Percentiles rank a stretch among this genome's conserved stretches.
Conservation (phyloP, 306 rosid genomes). For the Canavalia ensiformis region DNA sequence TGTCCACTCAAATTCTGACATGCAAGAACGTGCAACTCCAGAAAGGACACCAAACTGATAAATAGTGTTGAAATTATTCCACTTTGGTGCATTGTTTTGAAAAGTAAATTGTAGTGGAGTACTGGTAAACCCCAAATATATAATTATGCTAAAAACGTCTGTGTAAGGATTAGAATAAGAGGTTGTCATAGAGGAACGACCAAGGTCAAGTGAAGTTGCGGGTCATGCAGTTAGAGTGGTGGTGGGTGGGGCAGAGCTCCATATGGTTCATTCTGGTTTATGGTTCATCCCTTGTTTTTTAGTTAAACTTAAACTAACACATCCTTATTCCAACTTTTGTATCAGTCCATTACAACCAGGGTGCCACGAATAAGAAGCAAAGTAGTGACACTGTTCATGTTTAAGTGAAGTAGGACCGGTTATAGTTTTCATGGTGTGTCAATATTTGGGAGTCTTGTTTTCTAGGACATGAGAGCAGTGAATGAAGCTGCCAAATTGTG, state of each 20-base stretch:
- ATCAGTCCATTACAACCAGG: not conserved
- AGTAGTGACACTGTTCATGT: not conserved
- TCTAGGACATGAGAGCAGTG: not conserved
- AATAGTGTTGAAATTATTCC: no score
- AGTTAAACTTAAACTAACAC: not conserved
- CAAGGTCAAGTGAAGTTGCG: not conserved
- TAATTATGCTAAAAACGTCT: no score
- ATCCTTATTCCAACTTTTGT: not conserved
- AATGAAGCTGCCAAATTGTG: not conserved
- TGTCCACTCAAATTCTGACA: no score
- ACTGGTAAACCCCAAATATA: no score
- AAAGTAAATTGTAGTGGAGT: no score
- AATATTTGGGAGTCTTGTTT: not conserved
- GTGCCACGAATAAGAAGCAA: not conserved
- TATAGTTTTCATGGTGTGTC: not conserved
- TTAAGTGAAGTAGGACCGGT: not conserved
- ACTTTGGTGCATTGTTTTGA: no score
- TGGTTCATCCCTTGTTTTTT: not conserved
- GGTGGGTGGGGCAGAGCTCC: not conserved
- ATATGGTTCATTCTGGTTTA: not conserved
- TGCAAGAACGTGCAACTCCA: no score
- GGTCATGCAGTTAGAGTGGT: not conserved
- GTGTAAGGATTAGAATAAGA: not conserved
- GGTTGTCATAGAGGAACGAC: not conserved
- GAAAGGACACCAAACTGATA: no score